phyloP scores from a whole-genome alignment of 805 yeast genomes.

The Barnettozyma botsteinii region DNA sequence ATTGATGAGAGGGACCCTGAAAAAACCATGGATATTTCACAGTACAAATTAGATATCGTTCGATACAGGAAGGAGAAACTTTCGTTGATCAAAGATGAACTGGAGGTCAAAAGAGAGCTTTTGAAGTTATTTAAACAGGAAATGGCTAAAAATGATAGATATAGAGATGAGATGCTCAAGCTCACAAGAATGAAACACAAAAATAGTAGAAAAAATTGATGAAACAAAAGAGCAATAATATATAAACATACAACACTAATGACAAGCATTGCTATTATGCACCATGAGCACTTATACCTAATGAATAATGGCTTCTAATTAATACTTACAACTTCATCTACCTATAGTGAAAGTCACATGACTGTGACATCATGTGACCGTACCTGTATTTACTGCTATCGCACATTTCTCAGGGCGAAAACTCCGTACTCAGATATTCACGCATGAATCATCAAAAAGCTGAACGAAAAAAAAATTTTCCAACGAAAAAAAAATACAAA shows the following conservation, averaged over 20 bases:
- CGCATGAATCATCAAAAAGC: not conserved
- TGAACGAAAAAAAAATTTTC: conserved; percentile 1
- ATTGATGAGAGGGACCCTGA: too few relatives aligned
- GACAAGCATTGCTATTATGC: too few relatives aligned
- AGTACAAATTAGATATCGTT: not conserved
- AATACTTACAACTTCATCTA: not conserved
- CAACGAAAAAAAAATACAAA: conserved; percentile 9
- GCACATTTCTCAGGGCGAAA: too few relatives aligned
- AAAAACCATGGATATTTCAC: not conserved
- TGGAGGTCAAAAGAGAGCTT: conserved; percentile 9
- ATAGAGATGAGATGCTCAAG: not conserved
- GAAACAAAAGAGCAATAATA: not conserved
- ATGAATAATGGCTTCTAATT: not conserved
- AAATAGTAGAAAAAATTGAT: not conserved
- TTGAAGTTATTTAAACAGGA: not conserved
- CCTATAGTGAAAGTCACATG: not conserved
- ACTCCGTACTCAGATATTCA: not conserved
- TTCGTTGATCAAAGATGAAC: conserved; percentile 7
- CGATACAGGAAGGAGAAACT: not conserved
- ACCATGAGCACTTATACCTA: too few relatives aligned
- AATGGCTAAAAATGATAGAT: not conserved
- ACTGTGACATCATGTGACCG: not conserved
- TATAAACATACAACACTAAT: not conserved
- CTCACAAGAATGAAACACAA: not conserved
- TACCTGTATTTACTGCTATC: not conserved